Evolutionary conservation across 257 asterid species (phyloP).

Genomic region (Ocimum tenuiflorum): DNA sequence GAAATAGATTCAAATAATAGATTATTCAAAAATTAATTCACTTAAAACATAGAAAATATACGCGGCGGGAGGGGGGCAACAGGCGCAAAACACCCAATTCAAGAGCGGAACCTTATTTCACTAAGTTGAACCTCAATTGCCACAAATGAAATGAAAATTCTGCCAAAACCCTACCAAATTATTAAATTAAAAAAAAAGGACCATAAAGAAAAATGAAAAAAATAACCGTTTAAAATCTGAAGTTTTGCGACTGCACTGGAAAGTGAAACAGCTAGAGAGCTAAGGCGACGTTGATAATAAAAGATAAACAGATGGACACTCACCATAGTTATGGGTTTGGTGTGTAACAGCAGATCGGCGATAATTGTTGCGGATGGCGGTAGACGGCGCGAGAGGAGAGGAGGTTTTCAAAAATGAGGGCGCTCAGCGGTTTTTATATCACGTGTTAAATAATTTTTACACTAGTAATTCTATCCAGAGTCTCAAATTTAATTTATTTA

Average conservation of each 20-base stretch:
- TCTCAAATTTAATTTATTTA: no score
- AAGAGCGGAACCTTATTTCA: constrained; percentile 7
- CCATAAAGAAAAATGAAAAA: neutral
- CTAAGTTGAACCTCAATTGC: constrained; percentile 8
- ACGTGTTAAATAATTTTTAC: constrained; percentile 3
- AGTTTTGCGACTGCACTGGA: neutral
- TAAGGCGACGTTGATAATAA: constrained; percentile 6
- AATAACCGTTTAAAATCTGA: constrained; percentile 2
- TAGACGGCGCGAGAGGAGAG: constrained; percentile 46
- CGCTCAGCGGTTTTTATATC: constrained; percentile 22
- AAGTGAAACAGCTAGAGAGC: neutral
- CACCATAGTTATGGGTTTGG: constrained; percentile 26
- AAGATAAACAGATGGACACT: constrained; percentile 28
- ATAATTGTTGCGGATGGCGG: constrained; percentile 9
- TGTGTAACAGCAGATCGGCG: constrained; percentile 41
- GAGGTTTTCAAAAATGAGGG: constrained; percentile 42
- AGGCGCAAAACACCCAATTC: constrained; percentile 8
- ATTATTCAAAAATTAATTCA: constrained; percentile 5
- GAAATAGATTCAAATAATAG: neutral
- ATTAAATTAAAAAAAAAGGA: neutral
- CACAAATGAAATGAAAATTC: neutral
- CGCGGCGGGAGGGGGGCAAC: neutral
- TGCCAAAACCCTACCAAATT: constrained; percentile 18
- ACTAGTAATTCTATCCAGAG: no score
- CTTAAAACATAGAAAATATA: neutral